phyloP scores from a whole-genome alignment of 2,329 filamentous ascomycete genomes.

The Tolypocladium ovalisporum region DNA sequence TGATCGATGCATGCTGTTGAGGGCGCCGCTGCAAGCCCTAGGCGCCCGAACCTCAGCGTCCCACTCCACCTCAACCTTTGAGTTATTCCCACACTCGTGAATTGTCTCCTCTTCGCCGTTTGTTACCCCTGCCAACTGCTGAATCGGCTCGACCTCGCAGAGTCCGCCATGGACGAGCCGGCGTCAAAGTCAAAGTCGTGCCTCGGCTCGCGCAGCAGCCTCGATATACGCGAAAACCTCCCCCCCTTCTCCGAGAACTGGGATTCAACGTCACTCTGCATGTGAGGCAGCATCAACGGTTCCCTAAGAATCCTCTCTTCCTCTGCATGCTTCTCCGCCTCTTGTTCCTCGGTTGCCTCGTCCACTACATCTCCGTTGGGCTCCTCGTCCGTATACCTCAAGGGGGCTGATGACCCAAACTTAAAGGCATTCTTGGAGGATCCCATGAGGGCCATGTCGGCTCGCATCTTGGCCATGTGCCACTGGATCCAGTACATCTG shows the following conservation, averaged over 20 bases:
- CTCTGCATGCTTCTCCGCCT: not conserved
- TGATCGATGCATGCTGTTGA: not conserved
- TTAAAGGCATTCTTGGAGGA: constrained; percentile 8
- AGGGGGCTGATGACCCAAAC: constrained; percentile 8
- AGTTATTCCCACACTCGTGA: too few relatives aligned
- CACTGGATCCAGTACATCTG: constrained; percentile 45
- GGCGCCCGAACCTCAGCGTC: not conserved
- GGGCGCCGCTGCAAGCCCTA: not conserved
- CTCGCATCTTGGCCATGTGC: constrained; percentile 19
- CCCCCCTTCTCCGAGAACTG: not conserved
- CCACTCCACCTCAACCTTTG: not conserved
- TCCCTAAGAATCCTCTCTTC: not conserved
- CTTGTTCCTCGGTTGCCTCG: not conserved
- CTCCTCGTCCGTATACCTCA: constrained; percentile 10
- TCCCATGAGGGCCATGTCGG: constrained; percentile 4
- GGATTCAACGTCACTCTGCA: not conserved
- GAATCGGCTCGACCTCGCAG: not conserved
- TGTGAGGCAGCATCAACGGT: not conserved
- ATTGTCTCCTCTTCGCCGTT: not conserved
- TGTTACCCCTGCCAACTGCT: not conserved
- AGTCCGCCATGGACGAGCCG: not conserved
- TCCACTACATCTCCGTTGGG: constrained; percentile 5
- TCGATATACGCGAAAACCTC: not conserved
- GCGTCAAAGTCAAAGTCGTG: not conserved
- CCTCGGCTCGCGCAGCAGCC: not conserved